Percentiles rank a stretch among this genome's conserved stretches.
These are phyloP conservation scores for Chytridium lagenaria DNA, from an alignment of 371 early-diverging fungal genomes.

Conservation along the genomic window DNA sequence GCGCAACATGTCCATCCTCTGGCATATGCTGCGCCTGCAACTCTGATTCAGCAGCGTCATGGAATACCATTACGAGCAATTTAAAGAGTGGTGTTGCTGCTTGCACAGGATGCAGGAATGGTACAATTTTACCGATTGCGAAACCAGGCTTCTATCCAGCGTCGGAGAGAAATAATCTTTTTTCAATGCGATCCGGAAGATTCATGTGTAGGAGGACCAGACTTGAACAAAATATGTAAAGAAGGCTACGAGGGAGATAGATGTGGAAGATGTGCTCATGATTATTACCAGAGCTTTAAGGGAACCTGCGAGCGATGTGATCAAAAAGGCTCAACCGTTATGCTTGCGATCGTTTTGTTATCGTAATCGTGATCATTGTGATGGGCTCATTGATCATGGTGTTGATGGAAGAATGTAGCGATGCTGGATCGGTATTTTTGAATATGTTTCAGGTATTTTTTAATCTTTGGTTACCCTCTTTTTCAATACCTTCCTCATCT, in stretches of 20 bases:
- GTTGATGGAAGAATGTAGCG: neutral
- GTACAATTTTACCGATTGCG: neutral
- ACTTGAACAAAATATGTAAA: no score
- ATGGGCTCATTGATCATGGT: neutral
- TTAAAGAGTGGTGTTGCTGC: neutral
- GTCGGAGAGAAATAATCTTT: neutral
- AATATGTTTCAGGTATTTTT: slow-evolving; percentile 1
- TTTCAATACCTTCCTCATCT: no score
- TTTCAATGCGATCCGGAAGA: neutral
- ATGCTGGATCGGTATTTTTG: neutral
- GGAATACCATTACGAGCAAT: neutral
- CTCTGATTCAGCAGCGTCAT: neutral
- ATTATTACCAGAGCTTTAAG: no score
- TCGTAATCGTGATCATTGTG: neutral
- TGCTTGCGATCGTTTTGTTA: no score
- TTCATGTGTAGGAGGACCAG: neutral
- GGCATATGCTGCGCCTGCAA: neutral
- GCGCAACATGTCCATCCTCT: neutral
- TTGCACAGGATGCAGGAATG: neutral
- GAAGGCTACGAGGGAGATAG: no score
- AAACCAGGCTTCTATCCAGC: neutral
- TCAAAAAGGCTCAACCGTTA: no score
- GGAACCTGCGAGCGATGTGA: no score
- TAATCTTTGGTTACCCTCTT: no score
- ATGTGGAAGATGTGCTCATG: no score